Conservation (phyloP, 2,329 filamentous ascomycete species). For the Colletotrichum echinochloae region DNA sequence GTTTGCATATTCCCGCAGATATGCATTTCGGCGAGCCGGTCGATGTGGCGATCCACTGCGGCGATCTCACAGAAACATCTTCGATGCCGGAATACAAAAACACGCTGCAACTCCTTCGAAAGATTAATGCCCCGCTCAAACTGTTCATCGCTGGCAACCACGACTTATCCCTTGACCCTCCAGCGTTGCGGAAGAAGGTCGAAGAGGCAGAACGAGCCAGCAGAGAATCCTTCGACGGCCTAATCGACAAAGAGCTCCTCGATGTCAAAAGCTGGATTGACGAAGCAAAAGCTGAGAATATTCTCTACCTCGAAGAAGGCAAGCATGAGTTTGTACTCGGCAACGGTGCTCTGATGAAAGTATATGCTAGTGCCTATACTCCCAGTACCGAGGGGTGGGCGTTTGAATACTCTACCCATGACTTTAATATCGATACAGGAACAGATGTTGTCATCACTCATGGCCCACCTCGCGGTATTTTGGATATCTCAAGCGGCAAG, state of each 20-base stretch:
- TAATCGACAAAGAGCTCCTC: constrained; percentile 51
- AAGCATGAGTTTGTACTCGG: constrained; percentile 58
- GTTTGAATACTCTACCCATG: constrained; percentile 59
- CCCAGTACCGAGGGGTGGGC: constrained; percentile 57
- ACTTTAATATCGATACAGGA: constrained; percentile 50
- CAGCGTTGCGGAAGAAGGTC: background rate
- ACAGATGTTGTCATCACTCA: constrained; percentile 66
- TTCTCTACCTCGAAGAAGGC: constrained; percentile 64
- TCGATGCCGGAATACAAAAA: constrained; percentile 54
- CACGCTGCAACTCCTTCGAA: constrained; percentile 52
- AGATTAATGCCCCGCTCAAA: constrained; percentile 58
- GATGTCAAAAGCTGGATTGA: constrained; percentile 55
- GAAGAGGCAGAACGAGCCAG: background rate
- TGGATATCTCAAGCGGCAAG: constrained; percentile 56
- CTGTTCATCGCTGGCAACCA: constrained; percentile 65
- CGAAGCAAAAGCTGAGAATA: constrained; percentile 51
- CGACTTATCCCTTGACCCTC: constrained; percentile 57
- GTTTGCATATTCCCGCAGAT: background rate
- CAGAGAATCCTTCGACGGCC: background rate
- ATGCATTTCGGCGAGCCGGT: constrained; percentile 35
- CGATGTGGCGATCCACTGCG: constrained; percentile 64
- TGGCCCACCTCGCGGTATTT: constrained; percentile 64
- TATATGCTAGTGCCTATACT: constrained; percentile 68
- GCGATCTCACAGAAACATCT: constrained; percentile 61
- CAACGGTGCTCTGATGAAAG: constrained; percentile 61